phyloP scores from a whole-genome alignment of 768 basidiomycete species.

The Punctularia strigosozonata region DNA sequence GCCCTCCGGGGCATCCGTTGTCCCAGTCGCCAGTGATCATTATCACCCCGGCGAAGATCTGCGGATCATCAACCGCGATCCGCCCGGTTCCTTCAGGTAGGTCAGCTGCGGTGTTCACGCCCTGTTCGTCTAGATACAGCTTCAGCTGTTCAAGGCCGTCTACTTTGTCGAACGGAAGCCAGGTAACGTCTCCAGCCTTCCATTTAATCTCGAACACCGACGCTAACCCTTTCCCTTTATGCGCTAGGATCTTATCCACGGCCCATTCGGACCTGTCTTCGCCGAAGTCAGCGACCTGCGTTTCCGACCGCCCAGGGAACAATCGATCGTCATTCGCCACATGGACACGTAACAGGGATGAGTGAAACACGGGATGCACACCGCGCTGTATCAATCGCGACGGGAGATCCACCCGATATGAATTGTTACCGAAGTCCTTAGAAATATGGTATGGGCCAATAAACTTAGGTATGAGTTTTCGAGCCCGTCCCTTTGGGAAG shows the following conservation, averaged over 20 bases:
- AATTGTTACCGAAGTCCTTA: slow-evolving; percentile 8
- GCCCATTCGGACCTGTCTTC: slow-evolving; percentile 12
- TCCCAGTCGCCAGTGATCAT: too few relatives aligned
- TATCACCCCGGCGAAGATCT: neutral
- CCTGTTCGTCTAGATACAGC: slow-evolving; percentile 19
- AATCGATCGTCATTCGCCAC: slow-evolving; percentile 10
- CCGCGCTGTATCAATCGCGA: slow-evolving; percentile 8
- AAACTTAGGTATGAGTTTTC: slow-evolving; percentile 17
- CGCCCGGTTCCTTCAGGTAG: slow-evolving; percentile 1
- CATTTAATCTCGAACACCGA: slow-evolving; percentile 16
- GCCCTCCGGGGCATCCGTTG: too few relatives aligned
- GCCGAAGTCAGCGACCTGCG: slow-evolving; percentile 8
- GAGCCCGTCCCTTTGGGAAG: slow-evolving; percentile 8
- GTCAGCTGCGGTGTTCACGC: slow-evolving; percentile 6
- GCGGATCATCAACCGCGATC: neutral
- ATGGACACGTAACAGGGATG: slow-evolving; percentile 10
- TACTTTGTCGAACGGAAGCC: slow-evolving; percentile 18
- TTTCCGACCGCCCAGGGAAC: slow-evolving; percentile 12
- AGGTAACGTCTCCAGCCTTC: slow-evolving; percentile 18
- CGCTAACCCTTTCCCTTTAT: slow-evolving; percentile 11
- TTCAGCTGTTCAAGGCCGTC: slow-evolving; percentile 11
- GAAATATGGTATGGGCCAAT: slow-evolving; percentile 17
- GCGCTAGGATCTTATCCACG: slow-evolving; percentile 13
- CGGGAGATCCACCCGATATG: slow-evolving; percentile 13
- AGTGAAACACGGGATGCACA: slow-evolving; percentile 13